These are phyloP conservation scores for Blumeria hordei DNA, from an alignment of 2,329 filamentous ascomycete genomes.

Conservation along the genomic window DNA sequence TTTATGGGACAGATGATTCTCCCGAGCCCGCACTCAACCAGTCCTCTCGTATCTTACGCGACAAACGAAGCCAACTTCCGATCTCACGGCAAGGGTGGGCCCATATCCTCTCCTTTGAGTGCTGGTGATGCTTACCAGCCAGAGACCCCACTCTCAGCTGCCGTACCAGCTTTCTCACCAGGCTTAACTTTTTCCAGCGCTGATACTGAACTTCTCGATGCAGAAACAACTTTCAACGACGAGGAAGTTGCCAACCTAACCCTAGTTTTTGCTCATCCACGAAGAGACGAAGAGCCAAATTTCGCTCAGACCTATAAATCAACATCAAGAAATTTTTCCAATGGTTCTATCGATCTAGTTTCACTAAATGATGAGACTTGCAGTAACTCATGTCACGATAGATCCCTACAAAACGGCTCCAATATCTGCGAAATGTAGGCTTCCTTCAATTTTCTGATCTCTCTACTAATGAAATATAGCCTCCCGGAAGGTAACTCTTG, in stretches of 20 bases:
- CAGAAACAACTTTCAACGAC: conserved; percentile 23
- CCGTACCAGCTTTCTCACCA: conserved; percentile 32
- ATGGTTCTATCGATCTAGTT: conserved; percentile 28
- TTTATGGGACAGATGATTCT: conserved; percentile 10
- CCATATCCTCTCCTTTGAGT: conserved; percentile 15
- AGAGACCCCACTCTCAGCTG: conserved; percentile 33
- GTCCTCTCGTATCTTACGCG: conserved; percentile 10
- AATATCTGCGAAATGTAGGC: conserved; percentile 17
- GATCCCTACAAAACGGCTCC: conserved; percentile 15
- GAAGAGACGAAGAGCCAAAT: conserved; percentile 16
- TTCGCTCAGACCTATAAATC: conserved; percentile 16
- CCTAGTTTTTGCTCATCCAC: conserved; percentile 21
- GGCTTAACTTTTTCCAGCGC: conserved; percentile 7
- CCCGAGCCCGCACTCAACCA: conserved; percentile 11
- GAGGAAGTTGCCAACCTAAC: conserved; percentile 27
- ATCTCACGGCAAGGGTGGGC: conserved; percentile 8
- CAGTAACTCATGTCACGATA: conserved; percentile 17
- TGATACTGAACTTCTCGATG: conserved; percentile 10
- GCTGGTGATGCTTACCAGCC: conserved; percentile 16
- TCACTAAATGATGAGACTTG: conserved; percentile 24
- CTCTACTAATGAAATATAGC: conserved; percentile 6
- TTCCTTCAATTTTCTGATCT: not conserved
- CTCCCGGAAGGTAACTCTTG: conserved; percentile 10
- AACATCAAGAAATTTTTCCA: conserved; percentile 26
- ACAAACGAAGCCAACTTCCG: conserved; percentile 12